Base-by-base conservation (phyloP, 495 filamentous ascomycete genomes). In the Aspergillus steynii region DNA sequence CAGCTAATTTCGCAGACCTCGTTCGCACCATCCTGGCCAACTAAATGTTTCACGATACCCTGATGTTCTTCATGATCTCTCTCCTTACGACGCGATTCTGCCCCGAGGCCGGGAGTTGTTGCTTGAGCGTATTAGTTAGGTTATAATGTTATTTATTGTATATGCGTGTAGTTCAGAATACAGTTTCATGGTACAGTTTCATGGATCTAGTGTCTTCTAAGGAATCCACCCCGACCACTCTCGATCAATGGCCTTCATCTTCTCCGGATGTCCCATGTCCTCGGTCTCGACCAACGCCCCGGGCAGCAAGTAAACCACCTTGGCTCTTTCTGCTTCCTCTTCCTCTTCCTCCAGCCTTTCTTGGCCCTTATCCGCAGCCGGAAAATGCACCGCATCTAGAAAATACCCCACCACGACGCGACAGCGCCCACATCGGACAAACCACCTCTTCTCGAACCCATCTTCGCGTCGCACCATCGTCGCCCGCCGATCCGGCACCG, bases 11-110 rank as follows among this genome's bases (percentile, higher is more conserved):
- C 37, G 3, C 56, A 93, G 92, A 97, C 60, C 88, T 97, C 58
- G 93, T 97, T 65, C 90, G 92, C 68, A 96, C 90, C 45, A 96
- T 97, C 75, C 88, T 97, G 63, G 92, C 91, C 73, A 96, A 97
- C 79, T 97, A 83, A 83, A 65, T 53, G 59, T 72, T 68, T 68
- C 69, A 72, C 67, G 62, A 65, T 64, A 63, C 65, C 61, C 58
- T 58, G 61, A 64, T 62, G 59, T 42, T 64, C 27, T 55, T 29
- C 48, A 60, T 61, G 56, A 56, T 61, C 47, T 50, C 53, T 60
- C 42, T 45, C 20, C 47, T 59, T 59, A 59, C 56, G 56, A 59
- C 37, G 56, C 29, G 51, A 53, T 53, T 29, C 15, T 32, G 51
- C 6, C 51, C 50, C 51, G 51, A n/a, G 28, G 29, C 27, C 15